These are phyloP conservation scores for Tylopilus felleus DNA, from an alignment of 768 basidiomycete genomes.

Conservation along the genomic window DNA sequence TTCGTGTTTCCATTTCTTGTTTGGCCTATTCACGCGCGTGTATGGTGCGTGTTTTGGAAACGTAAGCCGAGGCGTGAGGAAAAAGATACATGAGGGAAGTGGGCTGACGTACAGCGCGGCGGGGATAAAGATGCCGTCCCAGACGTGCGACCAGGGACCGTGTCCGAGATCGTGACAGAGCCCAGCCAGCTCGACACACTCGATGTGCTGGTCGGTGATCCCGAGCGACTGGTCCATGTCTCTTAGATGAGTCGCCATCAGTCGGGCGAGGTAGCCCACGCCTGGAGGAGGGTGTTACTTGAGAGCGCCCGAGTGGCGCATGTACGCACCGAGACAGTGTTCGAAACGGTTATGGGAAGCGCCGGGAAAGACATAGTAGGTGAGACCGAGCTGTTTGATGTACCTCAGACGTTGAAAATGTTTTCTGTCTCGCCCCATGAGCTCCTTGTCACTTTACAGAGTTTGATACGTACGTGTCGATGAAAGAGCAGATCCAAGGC, in stretches of 20 bases:
- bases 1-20: conserved; percentile 66
- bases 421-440: conserved; percentile 36
- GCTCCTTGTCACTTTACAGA: background rate
- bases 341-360: conserved; percentile 83
- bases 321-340: conserved; percentile 64
- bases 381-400: conserved; percentile 79
- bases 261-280: conserved; percentile 68
- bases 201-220: conserved; percentile 69
- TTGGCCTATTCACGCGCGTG: conserved; percentile 39
- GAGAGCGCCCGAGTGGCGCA: too few relatives aligned
- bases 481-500: conserved; percentile 44
- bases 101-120: conserved; percentile 50
- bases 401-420: conserved; percentile 76
- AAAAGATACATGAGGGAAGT: background rate
- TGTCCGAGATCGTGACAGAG: conserved; percentile 85
- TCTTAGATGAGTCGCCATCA: conserved; percentile 57
- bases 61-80: too few relatives aligned
- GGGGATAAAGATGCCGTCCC: conserved; percentile 74
- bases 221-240: conserved; percentile 55
- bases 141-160: conserved; percentile 85
- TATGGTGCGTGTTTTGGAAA: too few relatives aligned
- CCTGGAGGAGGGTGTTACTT: conserved; percentile 38
- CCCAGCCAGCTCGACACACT: conserved; percentile 76
- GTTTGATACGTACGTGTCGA: conserved; percentile 56
- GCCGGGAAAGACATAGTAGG: conserved; percentile 72